Evolutionary conservation across 345 rosid species (phyloP).

Genomic region (Pistacia vera): DNA sequence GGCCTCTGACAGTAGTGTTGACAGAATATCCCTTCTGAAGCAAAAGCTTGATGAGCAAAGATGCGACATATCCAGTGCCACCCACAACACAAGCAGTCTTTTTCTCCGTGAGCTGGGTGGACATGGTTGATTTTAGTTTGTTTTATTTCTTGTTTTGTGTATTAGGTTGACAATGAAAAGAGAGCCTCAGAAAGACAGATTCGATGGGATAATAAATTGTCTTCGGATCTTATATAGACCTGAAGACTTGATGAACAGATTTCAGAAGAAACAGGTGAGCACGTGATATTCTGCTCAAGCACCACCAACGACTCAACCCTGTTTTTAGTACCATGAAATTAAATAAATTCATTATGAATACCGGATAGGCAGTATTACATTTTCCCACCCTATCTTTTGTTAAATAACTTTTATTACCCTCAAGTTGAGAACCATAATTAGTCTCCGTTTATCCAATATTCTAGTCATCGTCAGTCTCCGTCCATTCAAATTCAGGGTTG

Average conservation of each 20-base stretch:
- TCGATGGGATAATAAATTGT: no score
- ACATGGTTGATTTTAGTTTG: conserved; percentile 22
- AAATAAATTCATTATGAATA: no score
- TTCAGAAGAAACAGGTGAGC: conserved; percentile 2
- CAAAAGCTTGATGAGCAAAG: conserved; percentile 67
- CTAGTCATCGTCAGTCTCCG: no score
- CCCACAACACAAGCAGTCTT: conserved; percentile 82
- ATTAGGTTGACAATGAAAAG: neutral
- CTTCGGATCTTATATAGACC: no score
- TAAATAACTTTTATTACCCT: no score
- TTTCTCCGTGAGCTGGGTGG: conserved; percentile 15
- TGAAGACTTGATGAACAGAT: no score
- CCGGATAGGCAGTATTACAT: no score
- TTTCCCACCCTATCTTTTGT: no score
- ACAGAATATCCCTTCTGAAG: conserved; percentile 79
- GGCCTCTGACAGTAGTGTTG: conserved; percentile 79
- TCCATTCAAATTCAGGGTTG: no score
- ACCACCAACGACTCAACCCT: neutral
- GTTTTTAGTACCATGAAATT: neutral
- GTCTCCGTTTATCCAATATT: no score
- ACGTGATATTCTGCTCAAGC: neutral
- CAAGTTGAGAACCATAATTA: no score
- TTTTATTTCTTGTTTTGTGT: neutral
- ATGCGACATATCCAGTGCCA: conserved; percentile 78
- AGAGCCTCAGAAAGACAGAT: neutral